A percentile compares a stretch with the other conserved stretches of the same genome.
Evolutionary conservation across 179 eudicot species (phyloP).

Genomic region (Pouteria campechiana): DNA sequence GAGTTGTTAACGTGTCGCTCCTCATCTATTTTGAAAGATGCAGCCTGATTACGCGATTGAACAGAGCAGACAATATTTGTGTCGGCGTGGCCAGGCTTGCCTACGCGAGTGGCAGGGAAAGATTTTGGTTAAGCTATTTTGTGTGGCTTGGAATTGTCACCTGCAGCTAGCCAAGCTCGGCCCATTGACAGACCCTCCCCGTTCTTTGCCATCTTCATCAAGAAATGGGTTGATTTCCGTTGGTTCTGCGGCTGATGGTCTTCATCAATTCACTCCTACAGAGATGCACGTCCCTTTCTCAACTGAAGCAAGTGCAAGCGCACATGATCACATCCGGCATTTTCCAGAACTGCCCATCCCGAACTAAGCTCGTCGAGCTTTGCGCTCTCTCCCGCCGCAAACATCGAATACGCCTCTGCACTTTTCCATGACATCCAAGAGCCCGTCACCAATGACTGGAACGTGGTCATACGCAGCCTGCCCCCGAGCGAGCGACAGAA

Average conservation of each 20-base stretch:
- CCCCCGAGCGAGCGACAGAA: conserved; percentile 37
- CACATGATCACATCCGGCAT: conserved; percentile 50
- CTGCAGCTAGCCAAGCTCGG: too few species aligned
- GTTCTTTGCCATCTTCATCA: too few species aligned
- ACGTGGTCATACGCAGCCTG: conserved; percentile 62
- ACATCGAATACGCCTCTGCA: conserved; percentile 38
- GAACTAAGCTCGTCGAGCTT: conserved; percentile 55
- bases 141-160: too few species aligned
- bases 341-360: conserved; percentile 28
- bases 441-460: conserved; percentile 60
- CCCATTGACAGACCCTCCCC: too few species aligned
- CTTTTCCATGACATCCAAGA: conserved; percentile 28
- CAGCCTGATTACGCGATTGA: too few species aligned
- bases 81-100: too few species aligned
- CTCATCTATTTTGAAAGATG: too few species aligned
- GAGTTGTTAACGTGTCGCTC: too few species aligned
- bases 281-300: conserved; percentile 45
- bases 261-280: conserved; percentile 18
- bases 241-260: conserved; percentile 15
- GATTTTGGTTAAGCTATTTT: too few species aligned
- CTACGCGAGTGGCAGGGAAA: too few species aligned
- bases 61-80: too few species aligned
- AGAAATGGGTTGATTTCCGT: too few species aligned
- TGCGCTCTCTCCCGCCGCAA: conserved; percentile 39
- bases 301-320: conserved; percentile 52